Evolutionary conservation across 257 asterid genomes (phyloP), one percentile per base, ranked within the genome.

Genomic region (Ehretia macrophylla): DNA sequence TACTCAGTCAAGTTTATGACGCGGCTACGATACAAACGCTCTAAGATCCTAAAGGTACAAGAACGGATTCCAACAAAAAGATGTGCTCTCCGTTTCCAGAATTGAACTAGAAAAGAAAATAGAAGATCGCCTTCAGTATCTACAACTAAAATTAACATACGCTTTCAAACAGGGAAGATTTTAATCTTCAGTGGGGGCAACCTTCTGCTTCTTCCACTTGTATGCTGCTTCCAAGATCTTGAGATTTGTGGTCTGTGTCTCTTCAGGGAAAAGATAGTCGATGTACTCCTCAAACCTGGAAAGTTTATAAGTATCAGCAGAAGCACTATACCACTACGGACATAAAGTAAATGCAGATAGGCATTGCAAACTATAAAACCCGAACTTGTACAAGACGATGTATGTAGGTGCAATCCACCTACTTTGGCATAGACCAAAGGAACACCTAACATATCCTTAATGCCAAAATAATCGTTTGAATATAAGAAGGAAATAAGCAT

Each of bases 231-330:
- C 95, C 79, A 88, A 64, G 32, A 88, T 86, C 67, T 86, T 92
- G 14, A 92, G 85, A 50, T 81, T 81, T 3, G 95, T 76, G 1
- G 87, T 75, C 56, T 79, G 89, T 0, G 85, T 71, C 62, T 92
- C 99, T 72, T 92, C 99, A 3, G 99, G 99, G 86, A 86, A 92
- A 0, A 88, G 74, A 60, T 92, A 92, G 68, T 92, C 99, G 1
- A 78, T 73, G 54, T 79, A 92, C 83, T 92, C 99, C 85, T 92
- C 97, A 0, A 76, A 83, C 80, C 97, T 86, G 87, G 74, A 79
- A 13, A 52, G 14, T 64, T 65, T 55, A 0, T n/a, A 58, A 62
- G 20, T 22, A 53, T 73, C 57, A 77, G 70, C 52, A 51, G 22
- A 22, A 64, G 23, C 54, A 59, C 17, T 55, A 10, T 18, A 61